A percentile compares a stretch with the other conserved stretches of the same genome.
Conservation (phyloP, 768 basidiomycete genomes). For the Tulasnella sp. region DNA sequence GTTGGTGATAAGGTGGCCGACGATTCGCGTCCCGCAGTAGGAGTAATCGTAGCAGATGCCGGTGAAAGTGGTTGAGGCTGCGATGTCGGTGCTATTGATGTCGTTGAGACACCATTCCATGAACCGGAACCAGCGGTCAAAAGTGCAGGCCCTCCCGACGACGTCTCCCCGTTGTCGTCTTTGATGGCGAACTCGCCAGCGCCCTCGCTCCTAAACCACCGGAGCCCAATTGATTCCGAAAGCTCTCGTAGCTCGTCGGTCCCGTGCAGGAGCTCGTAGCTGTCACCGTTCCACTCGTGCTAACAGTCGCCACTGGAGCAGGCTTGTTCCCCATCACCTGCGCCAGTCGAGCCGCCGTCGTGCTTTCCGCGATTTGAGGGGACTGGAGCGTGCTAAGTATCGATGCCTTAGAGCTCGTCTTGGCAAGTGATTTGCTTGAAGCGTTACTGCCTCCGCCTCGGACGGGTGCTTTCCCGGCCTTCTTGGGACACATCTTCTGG, state of each 20-base stretch:
- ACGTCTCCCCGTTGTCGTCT: background rate
- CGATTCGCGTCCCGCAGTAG: too few relatives aligned
- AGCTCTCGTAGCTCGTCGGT: slow-evolving; percentile 6
- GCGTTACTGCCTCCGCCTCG: background rate
- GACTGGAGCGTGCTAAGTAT: background rate
- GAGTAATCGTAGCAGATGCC: background rate
- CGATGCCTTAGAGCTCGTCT: background rate
- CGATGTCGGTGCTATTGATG: background rate
- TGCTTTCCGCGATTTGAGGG: background rate
- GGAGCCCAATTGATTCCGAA: background rate
- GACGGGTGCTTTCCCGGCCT: background rate
- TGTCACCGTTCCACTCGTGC: background rate
- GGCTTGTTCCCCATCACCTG: background rate
- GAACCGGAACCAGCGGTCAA: background rate
- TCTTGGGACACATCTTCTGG: background rate
- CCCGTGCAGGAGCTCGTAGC: background rate
- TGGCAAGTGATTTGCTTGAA: background rate
- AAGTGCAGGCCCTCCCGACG: background rate
- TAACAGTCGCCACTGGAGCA: background rate
- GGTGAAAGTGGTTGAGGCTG: background rate
- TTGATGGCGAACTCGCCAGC: background rate
- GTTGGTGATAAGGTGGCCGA: background rate
- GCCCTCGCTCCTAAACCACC: background rate
- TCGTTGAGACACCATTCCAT: background rate
- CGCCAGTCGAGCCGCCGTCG: background rate